Evolutionary conservation across 2,329 filamentous ascomycete genomes (phyloP).

Genomic region (Trichoderma oligosporum): DNA sequence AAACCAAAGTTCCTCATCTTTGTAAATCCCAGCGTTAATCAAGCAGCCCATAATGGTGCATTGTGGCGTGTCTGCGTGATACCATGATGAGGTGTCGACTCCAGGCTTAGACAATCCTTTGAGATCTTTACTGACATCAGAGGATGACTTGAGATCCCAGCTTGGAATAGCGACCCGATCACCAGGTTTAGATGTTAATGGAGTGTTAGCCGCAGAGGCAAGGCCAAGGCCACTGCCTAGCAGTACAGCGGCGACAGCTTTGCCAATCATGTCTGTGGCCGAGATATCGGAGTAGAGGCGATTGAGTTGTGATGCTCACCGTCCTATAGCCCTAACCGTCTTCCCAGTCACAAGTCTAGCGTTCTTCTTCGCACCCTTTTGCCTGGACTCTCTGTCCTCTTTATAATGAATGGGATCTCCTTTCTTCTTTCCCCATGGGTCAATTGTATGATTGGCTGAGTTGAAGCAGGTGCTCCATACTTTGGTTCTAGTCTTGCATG

Average conservation of each 20-base stretch:
- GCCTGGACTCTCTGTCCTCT: neutral
- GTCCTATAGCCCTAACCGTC: neutral
- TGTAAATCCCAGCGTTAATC: slow-evolving; percentile 49
- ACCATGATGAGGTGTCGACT: slow-evolving; percentile 48
- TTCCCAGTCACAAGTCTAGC: neutral
- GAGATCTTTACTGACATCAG: slow-evolving; percentile 35
- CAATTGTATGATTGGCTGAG: neutral
- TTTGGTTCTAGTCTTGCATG: neutral
- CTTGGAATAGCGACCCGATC: slow-evolving; percentile 35
- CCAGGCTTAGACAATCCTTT: slow-evolving; percentile 40
- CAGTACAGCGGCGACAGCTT: slow-evolving; percentile 9
- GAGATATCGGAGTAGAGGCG: neutral
- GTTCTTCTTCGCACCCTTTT: neutral
- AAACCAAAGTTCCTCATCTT: slow-evolving; percentile 53
- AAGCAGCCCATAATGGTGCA: slow-evolving; percentile 57
- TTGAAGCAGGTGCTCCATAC: neutral
- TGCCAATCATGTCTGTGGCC: slow-evolving; percentile 16
- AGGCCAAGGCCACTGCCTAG: slow-evolving; percentile 18
- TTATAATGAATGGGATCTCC: neutral
- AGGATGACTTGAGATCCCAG: slow-evolving; percentile 50
- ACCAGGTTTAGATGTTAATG: slow-evolving; percentile 28
- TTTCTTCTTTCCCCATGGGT: neutral
- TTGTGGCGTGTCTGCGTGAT: slow-evolving; percentile 43
- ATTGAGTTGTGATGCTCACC: neutral
- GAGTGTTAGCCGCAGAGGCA: slow-evolving; percentile 4